These are phyloP conservation scores for Kwoniella mangroviensis DNA, from an alignment of 768 basidiomycete genomes.

Conservation along the genomic window DNA sequence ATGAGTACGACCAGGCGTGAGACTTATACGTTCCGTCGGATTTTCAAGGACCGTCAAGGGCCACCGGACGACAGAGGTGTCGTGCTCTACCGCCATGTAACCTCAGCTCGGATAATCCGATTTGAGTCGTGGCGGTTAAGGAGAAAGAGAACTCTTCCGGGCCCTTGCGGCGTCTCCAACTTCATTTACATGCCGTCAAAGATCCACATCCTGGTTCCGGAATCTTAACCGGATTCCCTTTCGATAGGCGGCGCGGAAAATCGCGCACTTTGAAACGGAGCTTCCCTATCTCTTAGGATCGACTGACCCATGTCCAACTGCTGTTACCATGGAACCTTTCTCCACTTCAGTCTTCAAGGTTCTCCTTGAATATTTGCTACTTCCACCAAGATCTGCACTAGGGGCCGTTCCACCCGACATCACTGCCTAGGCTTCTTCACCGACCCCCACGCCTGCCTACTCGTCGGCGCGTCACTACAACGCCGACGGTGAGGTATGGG, in stretches of 20 bases:
- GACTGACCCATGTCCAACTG: slow-evolving; percentile 85
- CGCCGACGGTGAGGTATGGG: slow-evolving; percentile 80
- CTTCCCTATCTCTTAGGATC: slow-evolving; percentile 79
- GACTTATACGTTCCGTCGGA: slow-evolving; percentile 74
- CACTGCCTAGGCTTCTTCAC: slow-evolving; percentile 78
- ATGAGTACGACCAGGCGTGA: slow-evolving; percentile 75
- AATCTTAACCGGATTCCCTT: slow-evolving; percentile 80
- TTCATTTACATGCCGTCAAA: slow-evolving; percentile 70
- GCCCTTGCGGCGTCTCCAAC: slow-evolving; percentile 67
- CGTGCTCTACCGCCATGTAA: slow-evolving; percentile 72
- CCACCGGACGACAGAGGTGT: slow-evolving; percentile 74
- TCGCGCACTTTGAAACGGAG: slow-evolving; percentile 71
- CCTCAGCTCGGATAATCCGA: slow-evolving; percentile 75
- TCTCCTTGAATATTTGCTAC: slow-evolving; percentile 87
- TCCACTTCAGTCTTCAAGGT: slow-evolving; percentile 85
- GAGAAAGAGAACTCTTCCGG: slow-evolving; percentile 79
- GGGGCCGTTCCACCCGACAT: slow-evolving; percentile 75
- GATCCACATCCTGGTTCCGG: slow-evolving; percentile 70
- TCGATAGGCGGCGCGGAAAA: slow-evolving; percentile 71
- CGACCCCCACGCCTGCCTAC: slow-evolving; percentile 66
- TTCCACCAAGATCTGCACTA: slow-evolving; percentile 86
- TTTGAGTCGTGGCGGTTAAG: slow-evolving; percentile 74
- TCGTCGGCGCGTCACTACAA: slow-evolving; percentile 69
- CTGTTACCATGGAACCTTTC: slow-evolving; percentile 86
- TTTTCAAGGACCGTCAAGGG: slow-evolving; percentile 79